These are phyloP conservation scores for Hypoxylon lienhwacheense DNA, from an alignment of 495 filamentous ascomycete species.

Conservation along the genomic window DNA sequence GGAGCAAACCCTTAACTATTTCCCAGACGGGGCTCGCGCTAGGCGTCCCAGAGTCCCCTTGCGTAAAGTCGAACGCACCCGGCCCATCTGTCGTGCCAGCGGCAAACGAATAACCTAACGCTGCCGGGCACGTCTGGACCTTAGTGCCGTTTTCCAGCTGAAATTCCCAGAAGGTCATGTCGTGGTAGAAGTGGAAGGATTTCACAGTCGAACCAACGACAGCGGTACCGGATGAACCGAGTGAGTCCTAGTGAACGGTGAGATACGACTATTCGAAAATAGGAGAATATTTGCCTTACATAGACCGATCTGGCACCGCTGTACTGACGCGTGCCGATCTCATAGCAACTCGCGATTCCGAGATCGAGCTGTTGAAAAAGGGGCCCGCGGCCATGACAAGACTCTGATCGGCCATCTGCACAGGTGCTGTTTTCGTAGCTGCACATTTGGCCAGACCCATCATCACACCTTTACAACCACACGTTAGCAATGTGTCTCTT, in stretches of 20 bases:
- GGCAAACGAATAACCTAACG: constrained; percentile 90
- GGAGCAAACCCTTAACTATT: constrained; percentile 71
- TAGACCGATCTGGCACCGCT: constrained; percentile 64
- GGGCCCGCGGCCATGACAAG: constrained; percentile 82
- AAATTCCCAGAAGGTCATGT: constrained; percentile 65
- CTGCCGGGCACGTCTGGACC: constrained; percentile 82
- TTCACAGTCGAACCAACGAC: constrained; percentile 56
- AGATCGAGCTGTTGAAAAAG: constrained; percentile 69
- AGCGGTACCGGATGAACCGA: constrained; percentile 49
- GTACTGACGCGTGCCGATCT: constrained; percentile 71
- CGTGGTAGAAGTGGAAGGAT: constrained; percentile 69
- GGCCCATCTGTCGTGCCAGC: constrained; percentile 92
- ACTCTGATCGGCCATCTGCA: constrained; percentile 64
- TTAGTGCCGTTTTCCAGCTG: constrained; percentile 71
- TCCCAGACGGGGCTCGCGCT: constrained; percentile 77
- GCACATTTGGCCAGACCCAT: constrained; percentile 67
- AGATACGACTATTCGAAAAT: constrained; percentile 3
- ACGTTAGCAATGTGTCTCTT: no score
- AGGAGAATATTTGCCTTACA: constrained; percentile 39
- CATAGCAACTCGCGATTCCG: constrained; percentile 72
- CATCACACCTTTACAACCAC: constrained; percentile 70
- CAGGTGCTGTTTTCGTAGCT: constrained; percentile 77
- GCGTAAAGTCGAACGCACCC: constrained; percentile 90
- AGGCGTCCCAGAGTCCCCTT: constrained; percentile 71
- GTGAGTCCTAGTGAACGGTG: constrained; percentile 35